Base-by-base conservation (phyloP, 2,329 filamentous ascomycete genomes). In the Cytospora chrysosperma region DNA sequence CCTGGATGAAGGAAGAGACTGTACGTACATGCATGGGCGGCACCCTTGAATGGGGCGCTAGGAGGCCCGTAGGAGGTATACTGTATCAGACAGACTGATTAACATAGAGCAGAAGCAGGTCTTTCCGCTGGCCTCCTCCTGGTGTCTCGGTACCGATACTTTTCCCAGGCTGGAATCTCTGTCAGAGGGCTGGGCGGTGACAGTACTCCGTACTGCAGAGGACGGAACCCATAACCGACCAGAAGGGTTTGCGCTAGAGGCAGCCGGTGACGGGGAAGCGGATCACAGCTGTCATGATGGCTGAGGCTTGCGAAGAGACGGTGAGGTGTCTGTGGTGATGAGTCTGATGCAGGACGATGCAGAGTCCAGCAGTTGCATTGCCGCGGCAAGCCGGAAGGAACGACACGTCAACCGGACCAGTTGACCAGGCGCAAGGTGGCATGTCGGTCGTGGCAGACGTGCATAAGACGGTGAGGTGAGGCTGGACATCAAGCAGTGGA, bases 381-480 rank as follows among this genome's bases (percentile, higher is more conserved):
- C 58, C 61, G 64, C 64, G 64, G 64, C 61, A 66, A 64, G 51
- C 54, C 64, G 63, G 63, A 56, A 65, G 56, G 54, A 59, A 62
- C 59, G 61, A 64, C 61, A 61, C 64, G 61, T 64, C 57, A 66
- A 66, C 57, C 47, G 57, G 49, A 32, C 61, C 53, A 53, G 49
- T 53, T 34, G 26, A 47, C 47, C 54, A 58, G 32, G 51, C 26
- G 34, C 52, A 61, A 55, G 62, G 61, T 51, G 60, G 57, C 61
- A 54, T 34, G 64, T 61, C 61, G 57, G 61, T 61, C 54, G 54
- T 66, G 61, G 64, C 61, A 60, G 50, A 60, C 61, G 40, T 56
- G 58, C 61, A 66, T 58, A 61, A 60, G 62, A 59, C 64, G 64
- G 64, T 66, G 64, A 64, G 64, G 52, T 64, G 64, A 66, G 61